These are phyloP conservation scores for Silene latifolia DNA, from an alignment of 148 eudicot genomes.

Conservation along the genomic window DNA sequence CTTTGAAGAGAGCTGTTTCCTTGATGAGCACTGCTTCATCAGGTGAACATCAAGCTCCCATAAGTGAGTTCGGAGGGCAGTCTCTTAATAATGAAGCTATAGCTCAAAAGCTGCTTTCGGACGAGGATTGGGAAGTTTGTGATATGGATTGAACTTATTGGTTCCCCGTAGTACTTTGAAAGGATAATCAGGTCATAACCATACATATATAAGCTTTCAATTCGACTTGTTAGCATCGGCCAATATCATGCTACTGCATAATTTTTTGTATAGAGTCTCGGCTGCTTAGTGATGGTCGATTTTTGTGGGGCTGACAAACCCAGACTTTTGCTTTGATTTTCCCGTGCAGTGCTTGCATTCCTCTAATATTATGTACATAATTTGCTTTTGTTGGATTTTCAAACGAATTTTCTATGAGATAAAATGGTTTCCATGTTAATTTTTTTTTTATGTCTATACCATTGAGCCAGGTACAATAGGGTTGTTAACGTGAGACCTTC, in stretches of 20 bases:
- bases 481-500: too few relatives aligned
- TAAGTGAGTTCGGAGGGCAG: constrained; percentile 26
- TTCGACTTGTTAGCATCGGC: background rate
- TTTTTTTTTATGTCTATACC: too few relatives aligned
- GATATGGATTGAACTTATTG: constrained; percentile 19
- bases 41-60: constrained; percentile 20
- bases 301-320: background rate
- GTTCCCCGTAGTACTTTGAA: constrained; percentile 1
- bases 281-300: background rate
- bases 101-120: constrained; percentile 31
- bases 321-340: background rate
- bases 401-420: background rate
- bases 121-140: constrained; percentile 74
- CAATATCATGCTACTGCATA: constrained; percentile 1
- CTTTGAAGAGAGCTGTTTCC: background rate
- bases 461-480: too few relatives aligned
- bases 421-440: background rate
- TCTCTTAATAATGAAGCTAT: constrained; percentile 5
- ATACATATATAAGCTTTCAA: background rate
- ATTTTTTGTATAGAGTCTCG: constrained; percentile 13
- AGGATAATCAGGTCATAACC: background rate
- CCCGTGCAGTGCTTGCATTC: background rate
- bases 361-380: background rate
- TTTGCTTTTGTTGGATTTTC: background rate
- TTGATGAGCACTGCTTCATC: constrained; percentile 17